A percentile compares a stretch with the other conserved stretches of the same genome.
Conservation (phyloP, 352 stramenopile genomes). For the Plasmopara muralis region DNA sequence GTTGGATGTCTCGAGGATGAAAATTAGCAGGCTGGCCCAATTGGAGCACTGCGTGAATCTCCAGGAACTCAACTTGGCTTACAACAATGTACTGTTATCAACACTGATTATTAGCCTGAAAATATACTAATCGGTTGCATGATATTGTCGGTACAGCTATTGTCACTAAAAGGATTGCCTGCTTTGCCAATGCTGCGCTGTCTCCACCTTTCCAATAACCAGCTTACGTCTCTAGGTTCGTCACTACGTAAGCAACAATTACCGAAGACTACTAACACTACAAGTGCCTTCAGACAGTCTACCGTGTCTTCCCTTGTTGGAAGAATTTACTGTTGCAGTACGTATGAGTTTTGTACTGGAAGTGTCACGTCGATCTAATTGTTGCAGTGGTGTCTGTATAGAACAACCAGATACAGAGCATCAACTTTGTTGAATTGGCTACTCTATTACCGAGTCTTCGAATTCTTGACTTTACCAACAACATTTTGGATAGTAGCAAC, state of each 20-base stretch:
- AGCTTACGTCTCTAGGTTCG: constrained; percentile 39
- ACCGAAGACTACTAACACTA: not conserved
- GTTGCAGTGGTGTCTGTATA: constrained; percentile 10
- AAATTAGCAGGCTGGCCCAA: constrained; percentile 27
- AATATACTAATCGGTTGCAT: not conserved
- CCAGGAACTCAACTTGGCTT: constrained; percentile 46
- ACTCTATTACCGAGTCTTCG: constrained; percentile 40
- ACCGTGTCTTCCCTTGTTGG: constrained; percentile 31
- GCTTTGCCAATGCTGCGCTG: constrained; percentile 32
- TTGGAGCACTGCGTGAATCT: constrained; percentile 47
- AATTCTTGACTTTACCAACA: constrained; percentile 37
- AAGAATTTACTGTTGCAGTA: constrained; percentile 53
- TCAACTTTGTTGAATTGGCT: constrained; percentile 38
- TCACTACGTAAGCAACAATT: not conserved
- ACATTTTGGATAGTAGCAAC: constrained; percentile 22
- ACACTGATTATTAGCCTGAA: no score
- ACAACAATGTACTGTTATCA: constrained; percentile 36
- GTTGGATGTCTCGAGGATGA: constrained; percentile 49
- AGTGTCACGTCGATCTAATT: not conserved
- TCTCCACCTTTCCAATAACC: constrained; percentile 47
- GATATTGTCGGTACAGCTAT: constrained; percentile 26
- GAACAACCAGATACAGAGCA: constrained; percentile 40
- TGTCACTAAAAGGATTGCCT: constrained; percentile 37
- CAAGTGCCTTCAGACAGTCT: constrained; percentile 33
- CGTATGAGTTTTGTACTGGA: not conserved